Percentiles rank a stretch among this genome's conserved stretches.
These are phyloP conservation scores for Ettlia oleoabundans DNA, from an alignment of 139 green algal genomes.

Conservation along the genomic window DNA sequence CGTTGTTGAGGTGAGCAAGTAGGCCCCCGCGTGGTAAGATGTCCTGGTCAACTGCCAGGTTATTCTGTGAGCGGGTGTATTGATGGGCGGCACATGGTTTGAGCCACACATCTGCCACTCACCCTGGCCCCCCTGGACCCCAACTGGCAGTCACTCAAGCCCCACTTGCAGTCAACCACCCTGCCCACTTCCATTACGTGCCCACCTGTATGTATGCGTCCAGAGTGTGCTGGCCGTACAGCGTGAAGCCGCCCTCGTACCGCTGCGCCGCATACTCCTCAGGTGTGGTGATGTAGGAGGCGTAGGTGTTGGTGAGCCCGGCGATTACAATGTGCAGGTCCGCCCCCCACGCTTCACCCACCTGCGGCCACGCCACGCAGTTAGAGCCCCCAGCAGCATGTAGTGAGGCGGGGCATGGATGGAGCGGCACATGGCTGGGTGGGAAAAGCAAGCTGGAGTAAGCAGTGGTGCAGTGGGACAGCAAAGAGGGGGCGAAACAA, in stretches of 20 bases:
- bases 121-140: neutral
- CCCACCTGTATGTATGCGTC: constrained; percentile 87
- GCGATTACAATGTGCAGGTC: constrained; percentile 70
- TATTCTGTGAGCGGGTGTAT: too few relatives aligned
- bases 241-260: constrained; percentile 87
- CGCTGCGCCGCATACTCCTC: constrained; percentile 88
- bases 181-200: neutral
- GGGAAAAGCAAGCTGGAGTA: too few relatives aligned
- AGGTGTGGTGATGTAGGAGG: constrained; percentile 81
- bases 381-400: neutral
- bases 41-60: too few relatives aligned
- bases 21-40: too few relatives aligned
- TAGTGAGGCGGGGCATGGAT: neutral
- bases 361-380: neutral
- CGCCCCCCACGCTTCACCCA: constrained; percentile 46
- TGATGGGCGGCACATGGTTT: too few relatives aligned
- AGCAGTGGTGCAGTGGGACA: too few relatives aligned
- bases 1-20: too few relatives aligned
- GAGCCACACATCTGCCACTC: too few relatives aligned
- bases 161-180: neutral
- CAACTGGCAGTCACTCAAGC: neutral
- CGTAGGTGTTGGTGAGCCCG: constrained; percentile 84
- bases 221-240: constrained; percentile 87
- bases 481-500: too few relatives aligned
- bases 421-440: too few relatives aligned